A percentile compares a stretch with the other conserved stretches of the same genome.
Conservation (phyloP, 306 rosid genomes). For the Notholithocarpus densiflorus region DNA sequence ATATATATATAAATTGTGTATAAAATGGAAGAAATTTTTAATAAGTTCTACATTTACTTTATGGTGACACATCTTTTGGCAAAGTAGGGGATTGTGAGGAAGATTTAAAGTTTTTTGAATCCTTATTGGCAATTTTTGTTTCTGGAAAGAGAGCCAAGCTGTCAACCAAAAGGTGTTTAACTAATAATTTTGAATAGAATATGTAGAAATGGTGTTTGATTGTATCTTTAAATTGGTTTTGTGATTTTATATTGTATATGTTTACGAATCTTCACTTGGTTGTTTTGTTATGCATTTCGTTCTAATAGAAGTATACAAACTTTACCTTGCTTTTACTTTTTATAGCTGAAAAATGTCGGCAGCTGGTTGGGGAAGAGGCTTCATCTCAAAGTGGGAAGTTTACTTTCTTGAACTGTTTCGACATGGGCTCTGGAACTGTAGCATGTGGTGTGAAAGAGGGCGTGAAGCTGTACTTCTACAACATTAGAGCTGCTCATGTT, state of each 20-base stretch:
- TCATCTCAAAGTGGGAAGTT: constrained; percentile 81
- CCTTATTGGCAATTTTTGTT: background rate
- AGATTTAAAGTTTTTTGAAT: background rate
- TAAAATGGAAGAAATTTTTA: background rate
- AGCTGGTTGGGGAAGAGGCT: constrained; percentile 70
- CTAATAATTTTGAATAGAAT: background rate
- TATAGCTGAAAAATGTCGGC: constrained; percentile 88
- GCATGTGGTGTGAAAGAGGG: constrained; percentile 79
- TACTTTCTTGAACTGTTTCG: constrained; percentile 68
- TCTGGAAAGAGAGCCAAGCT: background rate
- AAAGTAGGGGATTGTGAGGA: background rate
- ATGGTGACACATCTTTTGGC: background rate
- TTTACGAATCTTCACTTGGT: background rate
- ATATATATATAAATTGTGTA: background rate
- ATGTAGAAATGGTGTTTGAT: background rate
- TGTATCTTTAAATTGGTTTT: background rate
- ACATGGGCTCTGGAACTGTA: constrained; percentile 61
- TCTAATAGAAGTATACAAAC: background rate
- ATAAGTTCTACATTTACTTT: background rate
- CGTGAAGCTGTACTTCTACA: constrained; percentile 67
- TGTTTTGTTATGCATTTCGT: constrained; percentile 11
- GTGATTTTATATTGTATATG: background rate
- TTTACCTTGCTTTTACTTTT: background rate
- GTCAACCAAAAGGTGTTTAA: background rate
- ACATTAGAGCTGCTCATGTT: constrained; percentile 65